Evolutionary conservation across 441 rosid species (phyloP).

Genomic region (Pelargonium fulgidum): DNA sequence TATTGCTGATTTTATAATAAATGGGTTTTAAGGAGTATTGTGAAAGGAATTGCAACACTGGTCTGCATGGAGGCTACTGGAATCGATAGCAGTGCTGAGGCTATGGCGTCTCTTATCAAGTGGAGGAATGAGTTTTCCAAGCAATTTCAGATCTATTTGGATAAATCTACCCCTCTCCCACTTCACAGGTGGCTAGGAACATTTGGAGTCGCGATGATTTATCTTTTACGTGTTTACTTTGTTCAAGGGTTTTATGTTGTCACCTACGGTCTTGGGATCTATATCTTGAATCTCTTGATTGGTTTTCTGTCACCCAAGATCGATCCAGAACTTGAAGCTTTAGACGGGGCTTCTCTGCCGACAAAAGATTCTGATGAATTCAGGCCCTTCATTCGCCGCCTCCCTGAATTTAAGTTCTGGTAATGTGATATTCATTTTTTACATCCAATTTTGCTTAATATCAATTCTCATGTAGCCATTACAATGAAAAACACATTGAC

Average conservation of each 20-base stretch:
- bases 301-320: constrained; percentile 55
- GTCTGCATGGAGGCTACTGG: constrained; percentile 34
- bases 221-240: constrained; percentile 36
- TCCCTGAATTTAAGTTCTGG: constrained; percentile 54
- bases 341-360: constrained; percentile 30
- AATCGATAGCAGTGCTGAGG: constrained; percentile 23
- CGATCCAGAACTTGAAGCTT: constrained; percentile 49
- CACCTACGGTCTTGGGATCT: constrained; percentile 51
- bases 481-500: too few relatives aligned
- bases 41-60: background rate
- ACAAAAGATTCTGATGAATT: constrained; percentile 38
- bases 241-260: constrained; percentile 43
- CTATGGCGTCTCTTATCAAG: constrained; percentile 27
- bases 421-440: constrained; percentile 14
- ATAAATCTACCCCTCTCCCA: constrained; percentile 39
- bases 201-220: constrained; percentile 34
- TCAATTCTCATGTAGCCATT: background rate
- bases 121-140: constrained; percentile 41
- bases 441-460: background rate
- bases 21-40: constrained; percentile 14
- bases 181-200: constrained; percentile 45
- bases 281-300: constrained; percentile 49
- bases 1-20: background rate
- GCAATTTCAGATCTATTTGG: constrained; percentile 40
- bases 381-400: constrained; percentile 54